Evolutionary conservation across 805 yeast species (phyloP).

Genomic region (Ascoidea asiatica): DNA sequence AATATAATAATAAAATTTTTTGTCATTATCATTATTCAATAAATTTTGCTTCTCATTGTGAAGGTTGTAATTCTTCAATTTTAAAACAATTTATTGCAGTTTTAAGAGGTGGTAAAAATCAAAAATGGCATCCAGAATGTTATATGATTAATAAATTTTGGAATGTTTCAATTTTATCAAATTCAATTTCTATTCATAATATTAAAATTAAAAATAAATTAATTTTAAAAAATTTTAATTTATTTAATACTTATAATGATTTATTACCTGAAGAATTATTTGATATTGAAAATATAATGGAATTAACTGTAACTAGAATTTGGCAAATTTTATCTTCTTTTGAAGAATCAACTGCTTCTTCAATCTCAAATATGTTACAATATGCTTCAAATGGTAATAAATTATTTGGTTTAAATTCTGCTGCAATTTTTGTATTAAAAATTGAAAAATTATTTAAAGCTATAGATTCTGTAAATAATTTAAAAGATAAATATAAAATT

Average conservation of each 20-base stretch:
- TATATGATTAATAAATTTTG: slow-evolving; percentile 95
- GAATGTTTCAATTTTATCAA: slow-evolving; percentile 71
- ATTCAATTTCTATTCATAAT: slow-evolving; percentile 33
- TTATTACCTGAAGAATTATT: slow-evolving; percentile 35
- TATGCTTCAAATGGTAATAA: slow-evolving; percentile 66
- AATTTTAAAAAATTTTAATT: slow-evolving; percentile 13
- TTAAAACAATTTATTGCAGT: slow-evolving; percentile 90
- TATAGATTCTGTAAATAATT: slow-evolving; percentile 35
- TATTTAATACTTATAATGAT: slow-evolving; percentile 17
- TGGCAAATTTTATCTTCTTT: slow-evolving; percentile 83
- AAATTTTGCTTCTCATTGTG: slow-evolving; percentile 75
- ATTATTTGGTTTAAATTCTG: slow-evolving; percentile 47
- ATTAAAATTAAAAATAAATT: slow-evolving; percentile 17
- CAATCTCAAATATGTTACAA: slow-evolving; percentile 85
- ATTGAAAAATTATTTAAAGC: slow-evolving; percentile 70
- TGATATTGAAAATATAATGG: slow-evolving; percentile 51
- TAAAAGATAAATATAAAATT: slow-evolving; percentile 11
- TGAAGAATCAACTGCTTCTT: slow-evolving; percentile 83
- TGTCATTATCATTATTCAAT: slow-evolving; percentile 92
- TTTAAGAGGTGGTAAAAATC: slow-evolving; percentile 78
- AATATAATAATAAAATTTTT: slow-evolving; percentile 67
- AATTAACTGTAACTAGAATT: slow-evolving; percentile 42
- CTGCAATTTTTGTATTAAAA: slow-evolving; percentile 60
- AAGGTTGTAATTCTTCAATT: slow-evolving; percentile 86
- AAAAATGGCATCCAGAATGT: slow-evolving; percentile 99